These are phyloP conservation scores for Rhizopus microsporus DNA, from an alignment of 371 early-diverging fungal species.

Conservation along the genomic window DNA sequence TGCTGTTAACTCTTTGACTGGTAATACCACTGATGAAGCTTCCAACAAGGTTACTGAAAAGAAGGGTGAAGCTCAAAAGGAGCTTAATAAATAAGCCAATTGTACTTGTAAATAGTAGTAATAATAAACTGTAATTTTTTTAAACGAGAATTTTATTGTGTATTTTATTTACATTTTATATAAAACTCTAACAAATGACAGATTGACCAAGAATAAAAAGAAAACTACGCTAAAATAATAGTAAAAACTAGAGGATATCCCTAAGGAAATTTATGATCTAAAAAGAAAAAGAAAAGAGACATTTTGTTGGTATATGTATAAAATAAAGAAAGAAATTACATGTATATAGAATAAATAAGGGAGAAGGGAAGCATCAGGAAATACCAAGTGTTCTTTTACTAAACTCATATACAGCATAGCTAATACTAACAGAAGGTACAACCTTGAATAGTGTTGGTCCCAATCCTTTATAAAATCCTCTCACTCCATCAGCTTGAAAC, in stretches of 20 bases:
- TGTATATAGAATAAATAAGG: not conserved
- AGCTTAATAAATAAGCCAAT: constrained; percentile 19
- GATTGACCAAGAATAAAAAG: no score
- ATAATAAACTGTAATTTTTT: no score
- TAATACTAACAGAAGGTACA: constrained; percentile 66
- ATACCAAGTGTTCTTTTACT: constrained; percentile 59
- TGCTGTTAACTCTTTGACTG: constrained; percentile 26
- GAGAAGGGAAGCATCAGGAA: constrained; percentile 21
- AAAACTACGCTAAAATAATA: no score
- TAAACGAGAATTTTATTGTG: no score
- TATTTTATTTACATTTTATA: no score
- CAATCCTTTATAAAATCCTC: constrained; percentile 88
- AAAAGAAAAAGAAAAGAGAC: no score
- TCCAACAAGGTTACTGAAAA: constrained; percentile 25
- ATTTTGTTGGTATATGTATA: constrained; percentile 1
- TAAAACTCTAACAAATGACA: no score
- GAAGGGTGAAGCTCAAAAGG: constrained; percentile 34
- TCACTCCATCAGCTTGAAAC: constrained; percentile 72
- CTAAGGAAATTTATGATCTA: no score
- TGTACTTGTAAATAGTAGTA: constrained; percentile 1
- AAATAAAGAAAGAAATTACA: not conserved
- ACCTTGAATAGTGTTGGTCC: constrained; percentile 78
- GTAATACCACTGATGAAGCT: constrained; percentile 25
- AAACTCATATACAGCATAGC: constrained; percentile 66
- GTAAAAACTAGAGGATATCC: no score